Evolutionary conservation across 805 yeast species (phyloP).

Genomic region (Kodamaea kakaduensis): DNA sequence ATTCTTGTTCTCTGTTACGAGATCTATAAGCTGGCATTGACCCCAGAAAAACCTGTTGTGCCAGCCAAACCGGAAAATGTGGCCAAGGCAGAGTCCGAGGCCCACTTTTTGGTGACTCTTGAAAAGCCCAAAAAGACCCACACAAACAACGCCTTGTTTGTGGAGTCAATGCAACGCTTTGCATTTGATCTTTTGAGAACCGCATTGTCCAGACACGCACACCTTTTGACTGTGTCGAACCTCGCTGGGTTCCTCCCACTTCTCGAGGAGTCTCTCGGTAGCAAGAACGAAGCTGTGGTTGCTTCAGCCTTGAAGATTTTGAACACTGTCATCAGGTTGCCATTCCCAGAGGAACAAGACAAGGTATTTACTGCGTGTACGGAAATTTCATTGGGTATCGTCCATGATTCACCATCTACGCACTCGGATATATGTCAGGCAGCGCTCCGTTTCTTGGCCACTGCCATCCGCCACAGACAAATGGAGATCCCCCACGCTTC

Average conservation of each 20-base stretch:
- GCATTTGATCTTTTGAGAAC: conserved; percentile 72
- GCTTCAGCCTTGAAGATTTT: conserved; percentile 63
- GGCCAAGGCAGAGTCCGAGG: conserved; percentile 37
- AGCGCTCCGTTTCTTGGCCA: conserved; percentile 67
- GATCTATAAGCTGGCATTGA: conserved; percentile 53
- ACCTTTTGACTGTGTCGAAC: conserved; percentile 55
- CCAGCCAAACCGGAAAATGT: conserved; percentile 1
- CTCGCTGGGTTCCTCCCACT: conserved; percentile 73
- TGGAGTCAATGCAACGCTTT: conserved; percentile 65
- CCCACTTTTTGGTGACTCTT: conserved; percentile 72
- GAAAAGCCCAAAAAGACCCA: conserved; percentile 53
- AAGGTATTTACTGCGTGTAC: conserved; percentile 56
- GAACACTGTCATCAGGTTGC: conserved; percentile 55
- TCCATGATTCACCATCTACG: conserved; percentile 75
- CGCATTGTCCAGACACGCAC: conserved; percentile 60
- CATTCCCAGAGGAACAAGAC: conserved; percentile 53
- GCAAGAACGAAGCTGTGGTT: conserved; percentile 76
- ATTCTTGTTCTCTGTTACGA: conserved; percentile 72
- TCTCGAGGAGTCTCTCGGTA: conserved; percentile 53
- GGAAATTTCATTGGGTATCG: conserved; percentile 54
- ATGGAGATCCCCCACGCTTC: conserved; percentile 67
- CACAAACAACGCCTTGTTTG: conserved; percentile 52
- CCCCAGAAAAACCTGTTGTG: conserved; percentile 7
- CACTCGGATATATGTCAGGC: conserved; percentile 77
- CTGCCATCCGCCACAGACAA: conserved; percentile 65